Evolutionary conservation across 192 early-diverging fungal species (phyloP).

Genomic region (Linnemannia zychae): DNA sequence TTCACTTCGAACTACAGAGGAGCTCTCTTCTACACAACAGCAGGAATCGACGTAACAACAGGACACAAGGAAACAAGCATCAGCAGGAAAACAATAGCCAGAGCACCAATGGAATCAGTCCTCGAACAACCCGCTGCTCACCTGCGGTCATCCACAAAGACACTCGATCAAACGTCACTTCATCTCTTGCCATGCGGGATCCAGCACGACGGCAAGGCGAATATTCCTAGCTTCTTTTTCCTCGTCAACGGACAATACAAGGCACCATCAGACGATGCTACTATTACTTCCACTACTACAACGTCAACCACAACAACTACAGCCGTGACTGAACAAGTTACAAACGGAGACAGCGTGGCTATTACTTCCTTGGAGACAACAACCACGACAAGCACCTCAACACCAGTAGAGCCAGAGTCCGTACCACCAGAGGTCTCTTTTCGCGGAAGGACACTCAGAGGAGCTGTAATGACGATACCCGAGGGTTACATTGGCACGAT

Average conservation of each 20-base stretch:
- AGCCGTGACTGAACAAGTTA: neutral
- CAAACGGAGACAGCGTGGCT: neutral
- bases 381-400: neutral
- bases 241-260: conserved; percentile 49
- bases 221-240: conserved; percentile 44
- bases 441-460: conserved; percentile 50
- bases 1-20: no score
- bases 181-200: conserved; percentile 53
- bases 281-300: neutral
- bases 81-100: neutral
- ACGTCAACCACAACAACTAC: neutral
- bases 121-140: conserved; percentile 33
- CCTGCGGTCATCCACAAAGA: neutral
- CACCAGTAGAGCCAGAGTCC: neutral
- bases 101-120: conserved; percentile 25
- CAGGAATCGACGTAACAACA: no score
- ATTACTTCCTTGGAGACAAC: neutral
- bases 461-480: conserved; percentile 30
- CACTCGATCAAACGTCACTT: conserved; percentile 24
- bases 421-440: conserved; percentile 34
- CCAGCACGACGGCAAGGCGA: conserved; percentile 50
- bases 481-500: conserved; percentile 34
- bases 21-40: no score
- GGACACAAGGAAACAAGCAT: no score
- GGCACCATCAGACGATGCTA: neutral